Evolutionary conservation across 2,329 filamentous ascomycete genomes (phyloP), one percentile per base, ranked within the genome.

Genomic region (Pezicula radicicola): DNA sequence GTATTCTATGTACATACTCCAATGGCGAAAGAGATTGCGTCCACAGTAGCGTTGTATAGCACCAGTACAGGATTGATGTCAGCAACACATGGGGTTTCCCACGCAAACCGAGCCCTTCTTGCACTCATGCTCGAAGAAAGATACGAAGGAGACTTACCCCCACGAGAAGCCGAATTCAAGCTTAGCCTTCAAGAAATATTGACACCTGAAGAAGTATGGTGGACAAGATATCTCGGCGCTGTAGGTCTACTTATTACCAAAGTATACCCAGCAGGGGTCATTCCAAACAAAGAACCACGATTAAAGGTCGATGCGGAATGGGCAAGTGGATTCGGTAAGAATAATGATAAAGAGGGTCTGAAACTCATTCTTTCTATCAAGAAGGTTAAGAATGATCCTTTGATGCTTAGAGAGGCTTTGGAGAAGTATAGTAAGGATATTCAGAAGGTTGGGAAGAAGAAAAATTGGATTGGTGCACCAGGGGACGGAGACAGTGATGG

Each of bases 41-140:
- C 83, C 2, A 77, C 80, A 5, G 75, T 81, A 1, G 85, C 83
- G 0, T 68, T 89, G 5, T 78, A 85, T 56, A 78, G 75, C 49
- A 87, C 84, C 0, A 87, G 81, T 4, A 83, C 83, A 0, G 86
- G 86, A 0, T 66, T 82, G 12, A 72, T 88, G 46, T 80, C 83
- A 1, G 73, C 76, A 0, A 76, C 80, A 0, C 84, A 88, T 53
- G 84, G 84, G 1, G 70, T 88, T 2, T 78, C 78, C 1, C 85
- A 89, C 55, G 66, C 75, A 36, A 77, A 85, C 51, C 78, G 86
- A 10, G 81, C 81, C 0, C 63, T 83, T 4, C 71, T 89, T 1
- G 83, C 81, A 0, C 70, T 89, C 13, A 73, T 84, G 41, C 76
- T 89, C 0, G 85, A 82, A 59, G 81, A 85, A 49, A 73, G 85